Evolutionary conservation across 148 eudicot species (phyloP), one percentile per base, ranked within the genome.

Genomic region (Cornus suecica): DNA sequence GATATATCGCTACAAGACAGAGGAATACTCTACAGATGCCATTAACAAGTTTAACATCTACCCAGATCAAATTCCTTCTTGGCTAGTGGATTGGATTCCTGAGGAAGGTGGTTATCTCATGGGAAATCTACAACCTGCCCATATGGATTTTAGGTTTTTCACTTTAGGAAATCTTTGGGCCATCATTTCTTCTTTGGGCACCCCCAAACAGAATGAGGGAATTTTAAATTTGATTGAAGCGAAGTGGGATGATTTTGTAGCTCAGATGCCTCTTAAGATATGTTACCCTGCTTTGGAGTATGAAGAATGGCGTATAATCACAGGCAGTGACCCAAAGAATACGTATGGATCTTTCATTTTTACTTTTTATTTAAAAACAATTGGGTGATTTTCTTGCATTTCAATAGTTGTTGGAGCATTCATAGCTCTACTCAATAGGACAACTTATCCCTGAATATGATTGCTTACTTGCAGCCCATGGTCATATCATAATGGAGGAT

Each of bases 401-500:
- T 65, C 62, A 45, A 27, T 31, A 48, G 22, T 65, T 18, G 64
- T n/a, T 51, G 37, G 66, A 73, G 27, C n/a, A n/a, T n/a, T n/a
- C n/a, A n/a, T n/a, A 73, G 34, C 56, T 73, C 58, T 42, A 25
- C 27, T 31, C 25, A 13, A 27, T 61, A 37, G 61, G 16, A 54
- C 3, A 54, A 8, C 14, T 41, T 29, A 28, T 42, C 4, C 28
- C 51, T 64, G 51, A 27, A 74, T 74, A 22, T 54, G 6, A 25
- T 5, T 72, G 13, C 65, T 60, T 79, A 8, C 37, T 45, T 83
- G 82, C 91, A 94, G 98, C 14, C 93, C 95, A 18, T 94, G 98
- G 98, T 94, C 98, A 22, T 94, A 94, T 84, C 98, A 94, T 71
- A 94, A 94, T 86, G 97, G 97, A 28, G 98, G 97, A 72, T 94